These are phyloP conservation scores for Pulveroboletus frians DNA, from an alignment of 768 basidiomycete species.

Conservation along the genomic window DNA sequence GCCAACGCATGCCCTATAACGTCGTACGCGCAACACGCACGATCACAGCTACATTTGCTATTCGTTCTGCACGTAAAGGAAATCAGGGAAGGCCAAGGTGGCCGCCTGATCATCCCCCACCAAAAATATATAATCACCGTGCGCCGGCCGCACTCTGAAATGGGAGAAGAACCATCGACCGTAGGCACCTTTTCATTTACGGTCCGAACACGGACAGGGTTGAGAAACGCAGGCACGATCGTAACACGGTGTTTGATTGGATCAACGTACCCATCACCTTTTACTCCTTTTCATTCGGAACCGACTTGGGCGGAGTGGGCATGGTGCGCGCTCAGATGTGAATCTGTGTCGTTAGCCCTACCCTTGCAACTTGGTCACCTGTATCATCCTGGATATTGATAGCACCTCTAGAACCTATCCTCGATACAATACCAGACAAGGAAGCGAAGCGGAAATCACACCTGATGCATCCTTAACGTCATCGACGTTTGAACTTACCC, in stretches of 20 bases:
- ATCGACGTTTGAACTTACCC: background rate
- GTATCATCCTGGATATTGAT: background rate
- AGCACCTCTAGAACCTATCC: background rate
- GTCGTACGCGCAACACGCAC: constrained; percentile 10
- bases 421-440: background rate
- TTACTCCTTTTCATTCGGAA: constrained; percentile 8
- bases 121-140: constrained; percentile 11
- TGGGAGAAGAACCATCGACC: constrained; percentile 3
- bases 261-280: constrained; percentile 11
- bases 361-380: background rate
- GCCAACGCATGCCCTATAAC: constrained; percentile 21
- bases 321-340: background rate
- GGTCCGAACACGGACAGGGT: background rate
- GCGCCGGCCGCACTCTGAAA: background rate
- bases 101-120: constrained; percentile 7
- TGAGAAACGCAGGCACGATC: background rate
- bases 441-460: background rate
- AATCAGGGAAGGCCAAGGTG: constrained; percentile 7
- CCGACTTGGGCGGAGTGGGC: constrained; percentile 6
- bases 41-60: constrained; percentile 1
- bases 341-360: constrained; percentile 1
- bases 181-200: constrained; percentile 5
- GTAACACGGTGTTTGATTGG: constrained; percentile 1
- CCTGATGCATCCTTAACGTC: background rate
- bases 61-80: constrained; percentile 20